phyloP scores from a whole-genome alignment of 192 early-diverging fungal genomes.

The Coemansia javaensis region DNA sequence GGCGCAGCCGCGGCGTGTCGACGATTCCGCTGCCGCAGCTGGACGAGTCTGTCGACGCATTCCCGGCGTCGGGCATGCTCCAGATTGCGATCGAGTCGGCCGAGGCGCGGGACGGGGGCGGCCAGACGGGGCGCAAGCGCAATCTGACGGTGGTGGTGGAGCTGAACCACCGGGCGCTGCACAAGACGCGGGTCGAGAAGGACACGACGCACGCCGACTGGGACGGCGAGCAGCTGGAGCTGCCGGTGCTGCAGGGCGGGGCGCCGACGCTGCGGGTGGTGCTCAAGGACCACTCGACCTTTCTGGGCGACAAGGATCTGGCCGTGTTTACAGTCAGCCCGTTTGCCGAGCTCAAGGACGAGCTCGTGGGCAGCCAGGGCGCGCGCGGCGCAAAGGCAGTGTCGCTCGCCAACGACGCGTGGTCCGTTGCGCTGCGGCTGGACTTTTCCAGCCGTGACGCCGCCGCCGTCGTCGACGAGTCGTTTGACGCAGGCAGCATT shows the following conservation, averaged over 20 bases:
- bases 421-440: conserved; percentile 9
- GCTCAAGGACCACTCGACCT: conserved; percentile 47
- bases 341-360: conserved; percentile 33
- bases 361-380: conserved; percentile 20
- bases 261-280: conserved; percentile 18
- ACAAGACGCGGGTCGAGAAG: conserved; percentile 46
- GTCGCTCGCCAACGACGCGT: conserved; percentile 12
- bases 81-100: conserved; percentile 28
- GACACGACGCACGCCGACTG: conserved; percentile 19
- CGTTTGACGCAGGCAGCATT: conserved; percentile 24
- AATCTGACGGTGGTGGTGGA: conserved; percentile 30
- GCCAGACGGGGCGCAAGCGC: conserved; percentile 15
- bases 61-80: conserved; percentile 25
- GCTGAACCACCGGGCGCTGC: conserved; percentile 46
- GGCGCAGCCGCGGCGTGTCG: conserved; percentile 1
- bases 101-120: conserved; percentile 6
- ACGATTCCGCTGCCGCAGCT: conserved; percentile 21
- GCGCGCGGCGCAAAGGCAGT: conserved; percentile 1
- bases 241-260: conserved; percentile 44
- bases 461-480: conserved; percentile 5
- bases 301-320: conserved; percentile 44
- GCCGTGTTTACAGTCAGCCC: conserved; percentile 21
- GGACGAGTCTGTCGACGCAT: conserved; percentile 25
- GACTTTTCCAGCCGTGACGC: conserved; percentile 20
- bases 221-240: conserved; percentile 19